Evolutionary conservation across 2,329 filamentous ascomycete genomes (phyloP).

Genomic region (Neofusicoccum parvum): DNA sequence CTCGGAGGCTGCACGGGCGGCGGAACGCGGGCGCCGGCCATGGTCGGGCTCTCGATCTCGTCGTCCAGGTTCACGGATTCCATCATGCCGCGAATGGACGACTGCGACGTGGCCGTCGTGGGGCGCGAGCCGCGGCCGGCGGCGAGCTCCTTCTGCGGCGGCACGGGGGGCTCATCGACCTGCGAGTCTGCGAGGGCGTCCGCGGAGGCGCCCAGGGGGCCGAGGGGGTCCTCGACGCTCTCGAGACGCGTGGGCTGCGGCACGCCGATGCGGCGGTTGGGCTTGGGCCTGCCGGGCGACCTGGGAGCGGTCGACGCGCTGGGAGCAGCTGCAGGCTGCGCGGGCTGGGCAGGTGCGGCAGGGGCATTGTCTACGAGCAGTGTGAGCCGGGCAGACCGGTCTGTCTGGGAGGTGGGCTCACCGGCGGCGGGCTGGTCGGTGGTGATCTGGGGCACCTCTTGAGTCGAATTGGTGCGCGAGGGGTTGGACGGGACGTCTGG

Average conservation of each 20-base stretch:
- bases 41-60: constrained; percentile 52
- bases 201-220: constrained; percentile 71
- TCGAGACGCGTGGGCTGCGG: constrained; percentile 78
- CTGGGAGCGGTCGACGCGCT: constrained; percentile 46
- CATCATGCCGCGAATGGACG: constrained; percentile 55
- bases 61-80: constrained; percentile 75
- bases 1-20: constrained; percentile 60
- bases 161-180: constrained; percentile 65
- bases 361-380: constrained; percentile 7
- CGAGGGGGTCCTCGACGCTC: constrained; percentile 74
- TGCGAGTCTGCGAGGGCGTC: constrained; percentile 47
- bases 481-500: constrained; percentile 49
- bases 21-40: constrained; percentile 63
- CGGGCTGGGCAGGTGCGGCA: constrained; percentile 23
- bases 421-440: constrained; percentile 28
- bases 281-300: constrained; percentile 47
- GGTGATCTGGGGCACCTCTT: constrained; percentile 43
- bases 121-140: constrained; percentile 49
- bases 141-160: constrained; percentile 63
- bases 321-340: constrained; percentile 32
- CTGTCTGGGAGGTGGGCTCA: constrained; percentile 23
- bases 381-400: not conserved
- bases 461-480: constrained; percentile 43
- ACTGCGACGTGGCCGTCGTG: constrained; percentile 56
- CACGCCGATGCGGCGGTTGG: constrained; percentile 59